These are phyloP conservation scores for Kockiozyma suomiensis DNA, from an alignment of 805 yeast species.

Conservation along the genomic window DNA sequence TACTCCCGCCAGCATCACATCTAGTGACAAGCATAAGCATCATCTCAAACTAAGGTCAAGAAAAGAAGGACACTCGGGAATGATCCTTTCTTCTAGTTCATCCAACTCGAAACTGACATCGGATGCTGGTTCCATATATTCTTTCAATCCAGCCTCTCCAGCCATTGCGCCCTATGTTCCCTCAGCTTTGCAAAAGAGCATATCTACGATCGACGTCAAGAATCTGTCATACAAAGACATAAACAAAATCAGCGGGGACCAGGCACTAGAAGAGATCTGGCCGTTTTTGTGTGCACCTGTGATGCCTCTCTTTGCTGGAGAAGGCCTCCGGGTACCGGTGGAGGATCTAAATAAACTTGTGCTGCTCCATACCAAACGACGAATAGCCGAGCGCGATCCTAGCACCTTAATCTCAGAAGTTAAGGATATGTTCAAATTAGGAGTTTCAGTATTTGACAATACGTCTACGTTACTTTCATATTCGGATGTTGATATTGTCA, in stretches of 20 bases:
- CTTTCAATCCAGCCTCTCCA: conserved; percentile 46
- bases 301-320: conserved; percentile 54
- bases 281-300: conserved; percentile 48
- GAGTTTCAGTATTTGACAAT: conserved; percentile 40
- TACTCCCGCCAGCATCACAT: neutral
- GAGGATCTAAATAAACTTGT: conserved; percentile 60
- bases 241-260: conserved; percentile 41
- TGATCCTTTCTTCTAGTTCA: conserved; percentile 47
- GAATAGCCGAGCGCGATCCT: conserved; percentile 45
- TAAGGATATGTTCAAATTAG: conserved; percentile 46
- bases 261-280: conserved; percentile 55
- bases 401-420: conserved; percentile 50
- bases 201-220: conserved; percentile 39
- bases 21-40: conserved; percentile 38
- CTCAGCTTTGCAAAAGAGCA: conserved; percentile 36
- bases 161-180: conserved; percentile 35
- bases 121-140: conserved; percentile 47
- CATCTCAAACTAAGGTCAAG: conserved; percentile 45
- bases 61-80: conserved; percentile 45
- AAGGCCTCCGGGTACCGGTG: conserved; percentile 53
- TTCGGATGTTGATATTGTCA: conserved; percentile 39
- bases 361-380: conserved; percentile 45
- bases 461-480: conserved; percentile 42
- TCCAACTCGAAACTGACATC: conserved; percentile 49
- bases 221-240: conserved; percentile 33